Base-by-base conservation (phyloP, 805 yeast species). In the Yamadazyma philogaea region DNA sequence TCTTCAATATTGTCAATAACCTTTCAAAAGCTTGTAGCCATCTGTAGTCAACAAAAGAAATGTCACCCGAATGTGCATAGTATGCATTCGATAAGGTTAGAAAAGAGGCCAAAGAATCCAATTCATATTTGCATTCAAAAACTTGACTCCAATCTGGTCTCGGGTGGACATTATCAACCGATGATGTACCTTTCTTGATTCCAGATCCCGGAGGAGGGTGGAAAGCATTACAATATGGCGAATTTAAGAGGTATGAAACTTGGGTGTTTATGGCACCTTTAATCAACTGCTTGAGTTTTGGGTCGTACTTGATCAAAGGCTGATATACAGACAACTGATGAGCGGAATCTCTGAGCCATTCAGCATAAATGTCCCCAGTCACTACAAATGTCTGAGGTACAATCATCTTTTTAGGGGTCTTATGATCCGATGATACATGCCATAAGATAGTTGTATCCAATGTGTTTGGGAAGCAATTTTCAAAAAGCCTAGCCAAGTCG, bases 321-420 rank as follows among this genome's bases (percentile, higher is more conserved):
- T 82, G 81, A 59, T 87, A 89, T 2, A 85, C 86, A 3, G 87
- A 75, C 37, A 88, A 63, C 56, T 88, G 96, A 51, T 93, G 69
- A 0, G 95, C 87, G 1, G 95, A 81, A 60, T 88, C 96, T 40
- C 96, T 65, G 37, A 88, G 66, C 96, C 96, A 88, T 61, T 88
- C 96, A 2, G 96, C 96, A 59, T 87, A 89, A 43, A 88, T 88
- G 56, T 88, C 96, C 7, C 96, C 96, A 0, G 96, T 88, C 24
- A 87, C 91, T 1, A 88, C 77, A 61, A 88, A 88, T 0, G 95
- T 72, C 47, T 80, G 77, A 0, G 89, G 64, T 10, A 26, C 21
- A 6, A 32, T 7, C 15, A 21, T 10, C 12, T 11, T 4, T 21
- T 17, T 31, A 17, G 37, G 21, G n/a, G 7, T 30, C 5, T 37